Base-by-base conservation (phyloP, 1,139 yeast genomes). In the Arxiozyma telluris region DNA sequence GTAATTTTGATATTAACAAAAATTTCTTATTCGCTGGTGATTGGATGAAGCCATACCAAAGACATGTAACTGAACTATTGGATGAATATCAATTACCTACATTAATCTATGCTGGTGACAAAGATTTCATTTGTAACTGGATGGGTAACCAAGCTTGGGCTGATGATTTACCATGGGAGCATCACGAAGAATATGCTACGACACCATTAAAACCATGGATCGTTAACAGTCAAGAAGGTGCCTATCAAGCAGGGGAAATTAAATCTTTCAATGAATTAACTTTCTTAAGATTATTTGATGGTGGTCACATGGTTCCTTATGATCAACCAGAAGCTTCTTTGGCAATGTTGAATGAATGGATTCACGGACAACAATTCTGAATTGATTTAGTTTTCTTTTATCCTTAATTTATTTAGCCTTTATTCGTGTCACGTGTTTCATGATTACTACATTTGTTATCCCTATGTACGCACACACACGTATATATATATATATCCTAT, bases 101-200 rank as follows among this genome's bases (percentile, higher is more conserved):
- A 25, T 77, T 86, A 67, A 79, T 86, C 58, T 86, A 86, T 62
- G 94, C 93, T 42, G 94, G 94, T 74, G 94, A 86, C 72, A 85
- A 86, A 72, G 94, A 86, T 72, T 87, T 83, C 68, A 86, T 86
- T 64, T 86, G 94, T 71, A 86, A 86, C 74, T 86, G 94, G 94
- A 76, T 86, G 66, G 94, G 94, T 69, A 86, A 86, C 73, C 80
- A 80, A 67, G 93, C 87, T n/a, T 86, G 93, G 94, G 75, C 89
- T 44, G 76, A 85, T 66, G 78, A 71, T 54, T 76, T 86, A 62
- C 81, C 80, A 68, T 86, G 90, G 88, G 73, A 81, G 42, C 82
- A 83, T 52, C 73, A 77, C 51, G 77, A 76, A 20, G 79, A 76
- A 20, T 86, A 82, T 57, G 62, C 66, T 41, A 71, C 73, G 48